A percentile compares a stretch with the other conserved stretches of the same genome.
Evolutionary conservation across 2,329 filamentous ascomycete genomes (phyloP).

Genomic region (Trichoderma sp.): DNA sequence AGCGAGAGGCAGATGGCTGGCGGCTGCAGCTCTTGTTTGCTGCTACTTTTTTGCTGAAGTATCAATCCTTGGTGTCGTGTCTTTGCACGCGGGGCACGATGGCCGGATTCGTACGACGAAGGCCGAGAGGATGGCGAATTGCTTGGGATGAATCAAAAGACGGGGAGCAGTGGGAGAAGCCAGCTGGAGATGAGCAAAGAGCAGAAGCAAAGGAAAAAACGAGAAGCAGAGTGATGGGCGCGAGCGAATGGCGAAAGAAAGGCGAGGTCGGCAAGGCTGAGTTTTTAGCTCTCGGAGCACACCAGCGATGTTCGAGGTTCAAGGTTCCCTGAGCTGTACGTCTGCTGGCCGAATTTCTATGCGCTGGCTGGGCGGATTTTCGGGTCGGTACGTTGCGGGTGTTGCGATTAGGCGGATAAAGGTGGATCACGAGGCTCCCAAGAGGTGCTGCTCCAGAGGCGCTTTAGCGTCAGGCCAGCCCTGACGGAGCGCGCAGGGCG

Average conservation of each 20-base stretch:
- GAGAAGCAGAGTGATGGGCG: background rate
- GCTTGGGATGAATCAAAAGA: no score
- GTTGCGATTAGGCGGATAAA: constrained; percentile 28
- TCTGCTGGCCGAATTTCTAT: background rate
- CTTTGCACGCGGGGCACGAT: constrained; percentile 4
- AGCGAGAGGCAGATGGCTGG: background rate
- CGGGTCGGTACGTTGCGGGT: constrained; percentile 28
- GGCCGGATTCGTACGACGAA: background rate
- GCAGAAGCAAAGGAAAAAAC: background rate
- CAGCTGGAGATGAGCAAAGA: background rate
- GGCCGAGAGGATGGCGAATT: no score
- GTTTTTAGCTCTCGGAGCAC: no score
- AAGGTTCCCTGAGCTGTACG: background rate
- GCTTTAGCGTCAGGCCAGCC: constrained; percentile 25
- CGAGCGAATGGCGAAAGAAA: background rate
- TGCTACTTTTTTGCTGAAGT: background rate
- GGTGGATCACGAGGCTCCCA: constrained; percentile 29
- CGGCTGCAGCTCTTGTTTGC: background rate
- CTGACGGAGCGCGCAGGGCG: constrained; percentile 16
- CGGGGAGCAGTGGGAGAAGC: no score
- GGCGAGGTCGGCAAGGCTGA: background rate
- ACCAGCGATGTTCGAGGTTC: background rate
- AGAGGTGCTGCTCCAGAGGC: background rate
- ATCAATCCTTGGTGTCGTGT: background rate
- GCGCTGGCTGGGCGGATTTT: constrained; percentile 14